Percentiles rank a stretch among this genome's conserved stretches.
These are phyloP conservation scores for Oleoguttula mirabilis DNA, from an alignment of 495 filamentous ascomycete species.

Conservation along the genomic window DNA sequence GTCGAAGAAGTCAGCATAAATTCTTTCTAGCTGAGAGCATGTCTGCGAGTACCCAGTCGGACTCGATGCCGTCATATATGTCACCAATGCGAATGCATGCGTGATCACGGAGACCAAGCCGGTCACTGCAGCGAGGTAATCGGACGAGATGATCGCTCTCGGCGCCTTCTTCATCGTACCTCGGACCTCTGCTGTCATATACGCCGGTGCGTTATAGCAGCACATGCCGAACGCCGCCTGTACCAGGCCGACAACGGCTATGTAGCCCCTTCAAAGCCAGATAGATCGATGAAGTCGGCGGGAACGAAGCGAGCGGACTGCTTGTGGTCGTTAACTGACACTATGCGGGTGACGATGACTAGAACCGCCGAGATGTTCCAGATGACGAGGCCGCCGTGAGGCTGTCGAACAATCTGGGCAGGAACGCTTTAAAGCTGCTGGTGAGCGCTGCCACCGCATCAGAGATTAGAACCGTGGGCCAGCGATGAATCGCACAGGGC, in stretches of 20 bases:
- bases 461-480: not conserved
- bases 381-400: slow-evolving; percentile 40
- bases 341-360: slow-evolving; percentile 38
- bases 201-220: slow-evolving; percentile 36
- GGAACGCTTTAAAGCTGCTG: slow-evolving; percentile 33
- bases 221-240: slow-evolving; percentile 49
- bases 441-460: not conserved
- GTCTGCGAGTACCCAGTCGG: slow-evolving; percentile 27
- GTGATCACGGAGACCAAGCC: slow-evolving; percentile 39
- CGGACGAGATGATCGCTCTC: slow-evolving; percentile 43
- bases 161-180: slow-evolving; percentile 41
- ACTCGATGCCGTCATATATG: slow-evolving; percentile 30
- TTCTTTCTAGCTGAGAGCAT: no score
- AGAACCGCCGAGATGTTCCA: slow-evolving; percentile 47
- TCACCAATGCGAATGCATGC: slow-evolving; percentile 43
- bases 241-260: slow-evolving; percentile 43
- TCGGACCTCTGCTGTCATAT: slow-evolving; percentile 43
- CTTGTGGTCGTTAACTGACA: slow-evolving; percentile 44
- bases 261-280: slow-evolving; percentile 41
- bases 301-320: slow-evolving; percentile 46
- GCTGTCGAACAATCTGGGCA: slow-evolving; percentile 42
- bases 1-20: no score
- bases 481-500: not conserved
- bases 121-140: slow-evolving; percentile 39
- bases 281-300: slow-evolving; percentile 43